A percentile compares a stretch with the other conserved stretches of the same genome.
Evolutionary conservation across 169 alveolate genomes (phyloP).

Genomic region (Plasmodium vivax): DNA sequence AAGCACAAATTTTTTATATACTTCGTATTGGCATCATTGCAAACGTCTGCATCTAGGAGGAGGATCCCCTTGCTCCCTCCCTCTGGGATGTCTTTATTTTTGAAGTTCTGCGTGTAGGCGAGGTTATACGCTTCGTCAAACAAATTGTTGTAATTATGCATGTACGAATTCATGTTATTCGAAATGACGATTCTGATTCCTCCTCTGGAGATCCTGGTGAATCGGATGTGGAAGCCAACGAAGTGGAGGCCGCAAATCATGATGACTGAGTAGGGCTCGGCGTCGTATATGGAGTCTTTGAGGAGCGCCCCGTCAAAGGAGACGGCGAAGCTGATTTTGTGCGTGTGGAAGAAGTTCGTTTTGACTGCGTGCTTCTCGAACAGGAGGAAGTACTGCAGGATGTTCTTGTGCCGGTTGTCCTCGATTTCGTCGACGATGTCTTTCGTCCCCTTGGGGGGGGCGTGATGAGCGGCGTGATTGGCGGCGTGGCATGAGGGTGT

Average conservation of each 20-base stretch:
- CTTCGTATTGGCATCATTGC: slow-evolving; percentile 24
- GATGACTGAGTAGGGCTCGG: slow-evolving; percentile 82
- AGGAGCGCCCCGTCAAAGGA: slow-evolving; percentile 79
- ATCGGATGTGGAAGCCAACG: slow-evolving; percentile 87
- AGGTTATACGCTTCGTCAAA: slow-evolving; percentile 89
- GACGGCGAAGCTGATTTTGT: slow-evolving; percentile 81
- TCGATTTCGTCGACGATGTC: slow-evolving; percentile 78
- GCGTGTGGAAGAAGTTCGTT: slow-evolving; percentile 82
- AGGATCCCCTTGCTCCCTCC: slow-evolving; percentile 90
- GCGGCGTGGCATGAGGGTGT: not conserved
- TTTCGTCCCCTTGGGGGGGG: not conserved
- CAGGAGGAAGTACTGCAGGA: slow-evolving; percentile 79
- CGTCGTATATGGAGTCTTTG: slow-evolving; percentile 80
- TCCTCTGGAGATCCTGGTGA: slow-evolving; percentile 86
- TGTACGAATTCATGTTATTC: slow-evolving; percentile 81
- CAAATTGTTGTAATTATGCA: slow-evolving; percentile 79
- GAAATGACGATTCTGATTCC: slow-evolving; percentile 88
- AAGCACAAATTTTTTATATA: slow-evolving; percentile 54
- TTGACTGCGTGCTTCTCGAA: slow-evolving; percentile 80
- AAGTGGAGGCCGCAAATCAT: slow-evolving; percentile 87
- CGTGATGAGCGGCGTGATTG: not conserved
- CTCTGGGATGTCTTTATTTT: slow-evolving; percentile 89
- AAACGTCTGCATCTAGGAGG: slow-evolving; percentile 77
- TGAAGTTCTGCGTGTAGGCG: slow-evolving; percentile 86
- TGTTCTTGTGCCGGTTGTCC: slow-evolving; percentile 79